These are phyloP conservation scores for Persicaria maculosa DNA, from an alignment of 148 eudicot genomes.

Conservation along the genomic window DNA sequence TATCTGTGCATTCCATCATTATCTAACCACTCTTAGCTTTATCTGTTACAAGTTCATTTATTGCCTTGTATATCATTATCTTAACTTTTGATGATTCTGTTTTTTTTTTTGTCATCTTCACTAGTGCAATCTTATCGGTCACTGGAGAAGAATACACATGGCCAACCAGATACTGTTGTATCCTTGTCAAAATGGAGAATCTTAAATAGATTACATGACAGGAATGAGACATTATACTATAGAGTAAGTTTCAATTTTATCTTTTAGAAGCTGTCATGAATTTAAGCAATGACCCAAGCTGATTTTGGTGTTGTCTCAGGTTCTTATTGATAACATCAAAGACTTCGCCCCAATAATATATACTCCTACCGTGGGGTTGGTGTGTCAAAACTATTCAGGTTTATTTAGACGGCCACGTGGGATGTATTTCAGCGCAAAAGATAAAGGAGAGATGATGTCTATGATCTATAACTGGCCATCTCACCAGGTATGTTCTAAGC, in stretches of 20 bases:
- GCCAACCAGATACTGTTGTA: slow-evolving; percentile 46
- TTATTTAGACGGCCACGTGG: slow-evolving; percentile 99
- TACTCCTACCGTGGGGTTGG: slow-evolving; percentile 98
- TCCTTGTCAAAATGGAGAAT: slow-evolving; percentile 93
- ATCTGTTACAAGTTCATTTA: background rate
- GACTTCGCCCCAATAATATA: slow-evolving; percentile 94
- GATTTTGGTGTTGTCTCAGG: slow-evolving; percentile 45
- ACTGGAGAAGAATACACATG: slow-evolving; percentile 72
- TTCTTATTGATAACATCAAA: slow-evolving; percentile 85
- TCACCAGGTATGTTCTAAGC: slow-evolving; percentile 45
- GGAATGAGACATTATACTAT: slow-evolving; percentile 93
- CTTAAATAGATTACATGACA: slow-evolving; percentile 87
- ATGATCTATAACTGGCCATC: slow-evolving; percentile 97
- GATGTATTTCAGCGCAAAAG: slow-evolving; percentile 97
- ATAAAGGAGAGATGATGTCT: slow-evolving; percentile 99
- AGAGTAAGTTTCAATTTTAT: slow-evolving; percentile 46
- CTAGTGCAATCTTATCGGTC: slow-evolving; percentile 89
- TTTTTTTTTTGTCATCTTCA: slow-evolving; percentile 21
- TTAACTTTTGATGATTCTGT: slow-evolving; percentile 11
- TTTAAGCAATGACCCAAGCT: slow-evolving; percentile 18
- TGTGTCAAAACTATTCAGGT: slow-evolving; percentile 97
- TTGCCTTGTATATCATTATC: background rate
- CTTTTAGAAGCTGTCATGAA: slow-evolving; percentile 3
- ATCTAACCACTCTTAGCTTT: background rate
- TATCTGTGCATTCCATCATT: background rate